phyloP scores from a whole-genome alignment of 2,329 filamentous ascomycete genomes.

The Hymenoscyphus repandus region DNA sequence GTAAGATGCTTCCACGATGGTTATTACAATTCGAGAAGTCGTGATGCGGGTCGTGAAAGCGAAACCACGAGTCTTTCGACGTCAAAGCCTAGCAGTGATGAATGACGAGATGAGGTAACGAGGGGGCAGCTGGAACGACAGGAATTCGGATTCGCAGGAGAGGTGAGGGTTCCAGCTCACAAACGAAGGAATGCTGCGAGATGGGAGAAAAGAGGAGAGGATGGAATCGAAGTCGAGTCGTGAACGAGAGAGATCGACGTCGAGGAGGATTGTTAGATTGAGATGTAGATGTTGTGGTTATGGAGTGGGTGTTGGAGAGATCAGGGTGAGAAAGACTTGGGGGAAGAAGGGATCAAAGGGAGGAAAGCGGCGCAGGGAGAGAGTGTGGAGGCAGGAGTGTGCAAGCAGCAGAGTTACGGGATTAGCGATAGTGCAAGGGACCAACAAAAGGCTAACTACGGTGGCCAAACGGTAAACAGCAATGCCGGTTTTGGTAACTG shows the following conservation, averaged over 20 bases:
- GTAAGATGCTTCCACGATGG: not conserved
- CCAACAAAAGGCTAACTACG: no score
- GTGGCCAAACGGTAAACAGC: no score
- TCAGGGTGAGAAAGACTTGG: not conserved
- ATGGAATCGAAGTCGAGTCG: conserved; percentile 4
- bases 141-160: conserved; percentile 13
- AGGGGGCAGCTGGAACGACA: conserved; percentile 12
- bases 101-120: no score
- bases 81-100: not conserved
- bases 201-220: not conserved
- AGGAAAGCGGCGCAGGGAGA: no score
- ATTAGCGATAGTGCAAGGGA: no score
- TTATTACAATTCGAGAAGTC: conserved; percentile 2
- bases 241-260: conserved; percentile 13
- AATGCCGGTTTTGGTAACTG: not conserved
- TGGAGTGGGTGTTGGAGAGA: not conserved
- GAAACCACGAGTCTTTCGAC: no score
- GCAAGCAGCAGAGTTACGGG: no score
- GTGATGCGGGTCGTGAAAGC: not conserved
- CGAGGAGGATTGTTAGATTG: not conserved
- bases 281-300: not conserved
- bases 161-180: conserved; percentile 27
- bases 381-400: no score
- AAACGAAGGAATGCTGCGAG: conserved; percentile 22
- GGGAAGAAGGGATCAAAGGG: not conserved